These are phyloP conservation scores for Phytophthora citrophthora DNA, from an alignment of 352 stramenopile genomes.

Conservation along the genomic window DNA sequence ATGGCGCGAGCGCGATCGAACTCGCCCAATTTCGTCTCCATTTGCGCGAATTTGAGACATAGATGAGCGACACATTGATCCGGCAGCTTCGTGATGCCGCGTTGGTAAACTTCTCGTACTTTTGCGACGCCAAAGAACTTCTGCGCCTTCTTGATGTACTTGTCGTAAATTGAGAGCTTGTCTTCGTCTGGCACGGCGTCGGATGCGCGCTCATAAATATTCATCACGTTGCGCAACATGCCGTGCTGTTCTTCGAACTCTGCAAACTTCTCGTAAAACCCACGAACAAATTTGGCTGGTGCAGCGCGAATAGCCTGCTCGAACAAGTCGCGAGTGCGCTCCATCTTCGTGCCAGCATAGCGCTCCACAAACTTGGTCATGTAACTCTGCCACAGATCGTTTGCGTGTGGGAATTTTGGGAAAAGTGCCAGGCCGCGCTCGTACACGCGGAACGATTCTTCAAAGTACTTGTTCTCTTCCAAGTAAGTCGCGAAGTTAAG, in stretches of 20 bases:
- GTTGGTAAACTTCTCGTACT: constrained; percentile 97
- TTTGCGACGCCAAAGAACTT: constrained; percentile 97
- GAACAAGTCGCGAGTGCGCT: constrained; percentile 97
- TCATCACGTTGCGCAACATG: constrained; percentile 95
- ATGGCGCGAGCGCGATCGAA: constrained; percentile 97
- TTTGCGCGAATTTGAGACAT: constrained; percentile 96
- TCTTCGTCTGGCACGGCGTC: constrained; percentile 87
- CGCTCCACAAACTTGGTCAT: constrained; percentile 95
- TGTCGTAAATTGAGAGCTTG: constrained; percentile 93
- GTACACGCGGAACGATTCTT: constrained; percentile 95
- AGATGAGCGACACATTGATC: constrained; percentile 93
- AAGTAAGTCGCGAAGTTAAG: constrained; percentile 98
- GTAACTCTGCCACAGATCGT: constrained; percentile 97
- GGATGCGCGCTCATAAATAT: constrained; percentile 95
- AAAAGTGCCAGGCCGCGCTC: constrained; percentile 88
- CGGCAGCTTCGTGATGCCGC: constrained; percentile 92
- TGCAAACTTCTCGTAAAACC: constrained; percentile 88
- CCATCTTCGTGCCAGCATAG: constrained; percentile 96
- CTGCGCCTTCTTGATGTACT: constrained; percentile 96
- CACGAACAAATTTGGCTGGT: constrained; percentile 89
- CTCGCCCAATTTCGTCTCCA: constrained; percentile 97
- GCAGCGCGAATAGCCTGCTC: constrained; percentile 92
- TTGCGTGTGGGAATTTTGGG: constrained; percentile 94
- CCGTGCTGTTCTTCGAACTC: constrained; percentile 97
- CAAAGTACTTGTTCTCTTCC: constrained; percentile 98